Percentiles rank a stretch among this genome's conserved stretches.
Conservation (phyloP, 257 asterid species). For the Jacaranda mimosifolia region DNA sequence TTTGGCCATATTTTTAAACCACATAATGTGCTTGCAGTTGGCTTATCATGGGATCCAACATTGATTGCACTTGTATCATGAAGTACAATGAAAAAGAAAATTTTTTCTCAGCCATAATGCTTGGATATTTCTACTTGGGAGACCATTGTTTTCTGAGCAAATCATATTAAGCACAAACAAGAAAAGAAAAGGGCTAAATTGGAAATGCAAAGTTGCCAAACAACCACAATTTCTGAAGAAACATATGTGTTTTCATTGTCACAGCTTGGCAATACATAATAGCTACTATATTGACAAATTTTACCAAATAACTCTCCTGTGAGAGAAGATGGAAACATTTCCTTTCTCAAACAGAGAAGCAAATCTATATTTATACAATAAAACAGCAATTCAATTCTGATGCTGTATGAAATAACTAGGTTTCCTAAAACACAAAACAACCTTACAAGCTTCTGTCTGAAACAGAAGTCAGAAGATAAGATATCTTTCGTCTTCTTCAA, state of each 20-base stretch:
- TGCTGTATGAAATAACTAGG: constrained; percentile 16
- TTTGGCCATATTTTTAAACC: constrained; percentile 26
- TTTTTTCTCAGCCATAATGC: too few species aligned
- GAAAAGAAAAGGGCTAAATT: background rate
- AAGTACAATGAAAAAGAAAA: too few species aligned
- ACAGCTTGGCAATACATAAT: constrained; percentile 20
- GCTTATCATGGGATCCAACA: constrained; percentile 24
- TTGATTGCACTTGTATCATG: background rate
- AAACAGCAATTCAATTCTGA: constrained; percentile 32
- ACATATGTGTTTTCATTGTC: constrained; percentile 9
- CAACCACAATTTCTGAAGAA: constrained; percentile 15
- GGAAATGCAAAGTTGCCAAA: background rate
- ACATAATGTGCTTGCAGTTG: constrained; percentile 38
- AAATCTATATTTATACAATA: constrained; percentile 43
- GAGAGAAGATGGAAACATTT: constrained; percentile 42
- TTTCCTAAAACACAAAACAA: too few species aligned
- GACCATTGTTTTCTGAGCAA: background rate
- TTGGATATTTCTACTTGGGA: too few species aligned
- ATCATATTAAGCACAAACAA: background rate
- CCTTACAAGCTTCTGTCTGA: background rate
- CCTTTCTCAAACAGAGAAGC: constrained; percentile 65
- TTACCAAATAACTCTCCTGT: constrained; percentile 54
- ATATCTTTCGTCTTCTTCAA: constrained; percentile 46
- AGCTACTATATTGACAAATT: constrained; percentile 28
- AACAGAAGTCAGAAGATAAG: background rate